These are phyloP conservation scores for Tetrapisispora arboricola DNA, from an alignment of 805 yeast species.

Conservation along the genomic window DNA sequence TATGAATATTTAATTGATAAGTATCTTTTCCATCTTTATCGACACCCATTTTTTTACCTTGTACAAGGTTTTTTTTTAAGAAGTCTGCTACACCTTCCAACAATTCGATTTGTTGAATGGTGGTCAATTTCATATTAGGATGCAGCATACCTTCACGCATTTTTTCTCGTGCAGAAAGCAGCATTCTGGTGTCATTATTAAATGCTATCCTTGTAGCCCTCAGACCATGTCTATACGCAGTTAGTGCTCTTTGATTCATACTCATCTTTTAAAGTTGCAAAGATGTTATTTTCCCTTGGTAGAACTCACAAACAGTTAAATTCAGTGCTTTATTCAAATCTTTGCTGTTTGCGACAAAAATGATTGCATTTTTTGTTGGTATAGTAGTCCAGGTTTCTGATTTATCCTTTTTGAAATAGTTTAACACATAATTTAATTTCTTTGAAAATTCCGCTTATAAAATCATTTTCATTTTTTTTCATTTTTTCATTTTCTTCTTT, in stretches of 20 bases:
- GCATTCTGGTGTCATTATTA: constrained; percentile 32
- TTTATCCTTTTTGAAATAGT: too few species aligned
- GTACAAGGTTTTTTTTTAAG: constrained; percentile 71
- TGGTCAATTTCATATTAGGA: constrained; percentile 39
- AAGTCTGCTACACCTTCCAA: constrained; percentile 65
- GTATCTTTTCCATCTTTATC: constrained; percentile 9
- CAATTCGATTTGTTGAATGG: constrained; percentile 42
- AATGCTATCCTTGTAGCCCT: constrained; percentile 60
- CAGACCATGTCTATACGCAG: constrained; percentile 56
- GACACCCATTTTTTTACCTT: constrained; percentile 44
- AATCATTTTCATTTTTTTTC: too few species aligned
- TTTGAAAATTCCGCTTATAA: too few species aligned
- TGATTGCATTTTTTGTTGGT: too few species aligned
- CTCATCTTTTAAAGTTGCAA: constrained; percentile 22
- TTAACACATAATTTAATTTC: too few species aligned
- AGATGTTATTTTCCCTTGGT: too few species aligned
- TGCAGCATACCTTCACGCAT: constrained; percentile 40
- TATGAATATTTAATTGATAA: constrained; percentile 54
- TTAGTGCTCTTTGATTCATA: constrained; percentile 24
- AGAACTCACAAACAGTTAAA: too few species aligned
- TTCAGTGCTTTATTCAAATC: too few species aligned
- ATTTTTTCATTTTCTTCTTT: too few species aligned
- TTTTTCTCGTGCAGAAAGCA: constrained; percentile 50
- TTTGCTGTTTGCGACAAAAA: too few species aligned
- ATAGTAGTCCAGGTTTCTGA: too few species aligned